Evolutionary conservation across 495 filamentous ascomycete species (phyloP).

Genomic region (Xylaria scruposa): DNA sequence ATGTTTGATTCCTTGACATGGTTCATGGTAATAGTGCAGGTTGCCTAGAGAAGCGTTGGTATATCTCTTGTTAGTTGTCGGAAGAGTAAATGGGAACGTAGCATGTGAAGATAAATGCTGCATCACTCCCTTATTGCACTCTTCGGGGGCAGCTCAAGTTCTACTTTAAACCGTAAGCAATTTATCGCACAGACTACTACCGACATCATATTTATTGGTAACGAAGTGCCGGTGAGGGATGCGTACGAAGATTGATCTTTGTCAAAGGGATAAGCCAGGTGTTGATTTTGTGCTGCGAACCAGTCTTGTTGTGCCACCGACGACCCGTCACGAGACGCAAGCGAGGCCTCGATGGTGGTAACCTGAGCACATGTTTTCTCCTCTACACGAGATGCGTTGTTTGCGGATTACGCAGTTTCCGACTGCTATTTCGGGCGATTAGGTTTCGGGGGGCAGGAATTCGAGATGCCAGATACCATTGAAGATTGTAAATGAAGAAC

Average conservation of each 20-base stretch:
- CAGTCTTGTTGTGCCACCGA: not conserved
- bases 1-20: not conserved
- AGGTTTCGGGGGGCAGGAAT: not conserved
- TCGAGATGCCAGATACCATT: no score
- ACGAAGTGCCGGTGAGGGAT: not conserved
- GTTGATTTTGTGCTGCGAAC: not conserved
- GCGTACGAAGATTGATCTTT: not conserved
- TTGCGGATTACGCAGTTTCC: not conserved
- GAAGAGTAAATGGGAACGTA: not conserved
- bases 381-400: not conserved
- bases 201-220: not conserved
- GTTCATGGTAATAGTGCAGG: not conserved
- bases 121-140: not conserved
- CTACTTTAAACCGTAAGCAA: not conserved
- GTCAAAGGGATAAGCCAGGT: not conserved
- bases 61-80: not conserved
- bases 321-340: not conserved
- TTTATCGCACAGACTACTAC: not conserved
- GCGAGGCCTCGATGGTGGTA: not conserved
- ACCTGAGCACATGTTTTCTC: not conserved
- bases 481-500: not conserved
- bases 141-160: not conserved
- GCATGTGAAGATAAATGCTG: not conserved
- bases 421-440: not conserved
- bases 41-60: not conserved